Evolutionary conservation across 2,329 filamentous ascomycete species (phyloP).

Genomic region (Meredithiella fracta): DNA sequence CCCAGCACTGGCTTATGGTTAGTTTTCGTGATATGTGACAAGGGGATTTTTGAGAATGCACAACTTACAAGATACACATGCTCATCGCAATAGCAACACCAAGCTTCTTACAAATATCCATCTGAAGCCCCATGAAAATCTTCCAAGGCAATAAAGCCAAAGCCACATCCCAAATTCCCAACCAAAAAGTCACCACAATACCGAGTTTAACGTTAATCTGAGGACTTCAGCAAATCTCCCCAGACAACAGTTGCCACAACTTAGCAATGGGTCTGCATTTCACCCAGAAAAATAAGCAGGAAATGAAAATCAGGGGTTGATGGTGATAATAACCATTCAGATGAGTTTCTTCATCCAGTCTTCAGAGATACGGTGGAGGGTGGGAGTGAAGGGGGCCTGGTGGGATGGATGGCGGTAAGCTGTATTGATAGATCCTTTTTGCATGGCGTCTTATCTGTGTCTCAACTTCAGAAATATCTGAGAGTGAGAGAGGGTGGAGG

Average conservation of each 20-base stretch:
- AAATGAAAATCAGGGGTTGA: conserved; percentile 17
- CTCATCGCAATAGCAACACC: conserved; percentile 19
- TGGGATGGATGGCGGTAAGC: background rate
- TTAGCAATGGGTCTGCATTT: conserved; percentile 19
- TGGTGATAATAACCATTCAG: conserved; percentile 18
- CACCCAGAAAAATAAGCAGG: conserved; percentile 18
- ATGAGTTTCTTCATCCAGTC: conserved; percentile 17
- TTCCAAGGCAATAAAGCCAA: conserved; percentile 18
- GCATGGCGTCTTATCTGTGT: background rate
- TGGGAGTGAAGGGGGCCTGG: conserved; percentile 17
- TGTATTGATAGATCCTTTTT: background rate
- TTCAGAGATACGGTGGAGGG: conserved; percentile 19
- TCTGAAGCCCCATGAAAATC: conserved; percentile 18
- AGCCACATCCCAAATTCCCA: conserved; percentile 16
- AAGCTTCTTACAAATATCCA: conserved; percentile 19
- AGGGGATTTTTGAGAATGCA: background rate
- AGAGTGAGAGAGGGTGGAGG: background rate
- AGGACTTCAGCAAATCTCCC: conserved; percentile 18
- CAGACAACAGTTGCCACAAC: conserved; percentile 16
- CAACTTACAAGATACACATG: conserved; percentile 19
- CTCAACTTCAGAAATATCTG: background rate
- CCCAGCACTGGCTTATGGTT: conserved; percentile 5
- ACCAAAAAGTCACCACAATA: conserved; percentile 13
- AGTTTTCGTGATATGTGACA: background rate
- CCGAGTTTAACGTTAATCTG: conserved; percentile 9